A percentile compares a stretch with the other conserved stretches of the same genome.
Conservation (phyloP, 495 filamentous ascomycete species). For the Xylaria acuta region DNA sequence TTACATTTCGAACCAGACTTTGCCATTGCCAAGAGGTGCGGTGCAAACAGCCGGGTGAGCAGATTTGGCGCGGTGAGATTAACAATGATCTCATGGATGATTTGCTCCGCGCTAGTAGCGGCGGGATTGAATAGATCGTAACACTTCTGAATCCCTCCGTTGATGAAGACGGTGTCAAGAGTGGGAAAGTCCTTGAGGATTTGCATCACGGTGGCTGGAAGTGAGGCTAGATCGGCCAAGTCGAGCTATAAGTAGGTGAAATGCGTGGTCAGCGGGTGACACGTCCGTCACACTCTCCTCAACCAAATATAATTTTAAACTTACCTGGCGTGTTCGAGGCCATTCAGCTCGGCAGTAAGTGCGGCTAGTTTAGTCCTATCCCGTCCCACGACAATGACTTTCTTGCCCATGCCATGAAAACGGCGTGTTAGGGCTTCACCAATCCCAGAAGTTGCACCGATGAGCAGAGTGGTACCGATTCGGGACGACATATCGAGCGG, state of each 20-base stretch:
- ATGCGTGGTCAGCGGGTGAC: not conserved
- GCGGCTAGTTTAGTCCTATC: slow-evolving; percentile 30
- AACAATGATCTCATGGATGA: not conserved
- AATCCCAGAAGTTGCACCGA: slow-evolving; percentile 56
- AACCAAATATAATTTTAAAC: not conserved
- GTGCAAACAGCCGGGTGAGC: not conserved
- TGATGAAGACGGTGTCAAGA: slow-evolving; percentile 47
- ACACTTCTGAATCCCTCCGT: slow-evolving; percentile 39
- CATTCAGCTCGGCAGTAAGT: not conserved
- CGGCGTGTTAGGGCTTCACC: slow-evolving; percentile 52
- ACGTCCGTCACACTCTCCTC: not conserved
- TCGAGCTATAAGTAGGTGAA: not conserved
- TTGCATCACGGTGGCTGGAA: slow-evolving; percentile 33
- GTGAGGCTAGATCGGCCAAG: slow-evolving; percentile 32
- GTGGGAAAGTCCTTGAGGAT: slow-evolving; percentile 39
- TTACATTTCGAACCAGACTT: slow-evolving; percentile 23
- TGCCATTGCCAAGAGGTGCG: not conserved
- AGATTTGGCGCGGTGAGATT: slow-evolving; percentile 5
- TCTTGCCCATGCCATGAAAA: slow-evolving; percentile 48
- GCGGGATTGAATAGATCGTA: slow-evolving; percentile 36
- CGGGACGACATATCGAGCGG: slow-evolving; percentile 30
- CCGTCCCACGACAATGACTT: slow-evolving; percentile 54
- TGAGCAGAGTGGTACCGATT: slow-evolving; percentile 43
- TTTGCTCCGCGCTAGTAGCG: slow-evolving; percentile 28
- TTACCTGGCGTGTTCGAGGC: slow-evolving; percentile 2